Evolutionary conservation across 257 asterid genomes (phyloP).

Genomic region (Penstemon barbatus): DNA sequence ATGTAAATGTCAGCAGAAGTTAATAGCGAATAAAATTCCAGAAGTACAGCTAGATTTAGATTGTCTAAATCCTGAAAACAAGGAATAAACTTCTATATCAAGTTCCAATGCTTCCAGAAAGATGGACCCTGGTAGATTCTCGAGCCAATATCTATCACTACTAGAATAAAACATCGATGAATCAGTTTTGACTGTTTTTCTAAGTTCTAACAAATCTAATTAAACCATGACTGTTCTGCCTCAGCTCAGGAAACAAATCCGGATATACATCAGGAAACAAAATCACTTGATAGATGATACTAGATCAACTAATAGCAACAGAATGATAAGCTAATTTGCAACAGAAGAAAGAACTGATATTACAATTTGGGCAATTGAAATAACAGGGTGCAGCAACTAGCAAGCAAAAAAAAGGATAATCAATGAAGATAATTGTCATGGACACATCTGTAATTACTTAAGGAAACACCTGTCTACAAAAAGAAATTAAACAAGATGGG

Average conservation of each 20-base stretch:
- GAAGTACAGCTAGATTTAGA: background rate
- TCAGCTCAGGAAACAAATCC: conserved; percentile 35
- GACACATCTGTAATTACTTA: conserved; percentile 6
- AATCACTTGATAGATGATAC: conserved; percentile 8
- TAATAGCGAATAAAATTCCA: background rate
- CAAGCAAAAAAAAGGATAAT: background rate
- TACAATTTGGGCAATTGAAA: conserved; percentile 19
- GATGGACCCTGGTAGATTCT: conserved; percentile 30
- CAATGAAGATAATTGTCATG: conserved; percentile 5
- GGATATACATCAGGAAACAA: conserved; percentile 24
- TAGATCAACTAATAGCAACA: conserved; percentile 14
- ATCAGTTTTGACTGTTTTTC: conserved; percentile 34
- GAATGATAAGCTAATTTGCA: conserved; percentile 24
- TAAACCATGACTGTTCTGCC: conserved; percentile 31
- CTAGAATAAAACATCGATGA: conserved; percentile 29
- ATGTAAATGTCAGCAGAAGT: background rate
- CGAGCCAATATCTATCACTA: conserved; percentile 32
- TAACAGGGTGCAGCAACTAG: conserved; percentile 3
- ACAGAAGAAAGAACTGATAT: conserved; percentile 13
- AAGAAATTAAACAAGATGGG: background rate
- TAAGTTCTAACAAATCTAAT: conserved; percentile 29
- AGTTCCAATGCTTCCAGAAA: conserved; percentile 39
- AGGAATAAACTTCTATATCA: background rate
- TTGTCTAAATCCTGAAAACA: conserved; percentile 16
- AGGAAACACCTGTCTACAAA: background rate